Percentiles rank a stretch among this genome's conserved stretches.
Evolutionary conservation across 192 early-diverging fungal species (phyloP).

Genomic region (Gryganskiella cystojenkinii): DNA sequence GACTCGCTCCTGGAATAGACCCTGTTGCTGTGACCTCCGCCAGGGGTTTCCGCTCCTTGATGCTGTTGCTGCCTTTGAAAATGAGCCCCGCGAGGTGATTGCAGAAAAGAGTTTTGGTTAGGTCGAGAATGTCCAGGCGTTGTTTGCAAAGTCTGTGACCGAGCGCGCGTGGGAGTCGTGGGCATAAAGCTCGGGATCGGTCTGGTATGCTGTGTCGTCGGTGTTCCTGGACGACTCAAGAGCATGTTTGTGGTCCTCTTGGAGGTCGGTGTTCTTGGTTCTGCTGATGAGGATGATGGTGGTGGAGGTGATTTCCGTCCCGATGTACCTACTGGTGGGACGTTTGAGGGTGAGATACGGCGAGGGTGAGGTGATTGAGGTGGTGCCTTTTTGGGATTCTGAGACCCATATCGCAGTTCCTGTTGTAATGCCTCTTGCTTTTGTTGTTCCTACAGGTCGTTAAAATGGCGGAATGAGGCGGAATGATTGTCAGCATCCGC

Average conservation of each 20-base stretch:
- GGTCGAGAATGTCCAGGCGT: not conserved
- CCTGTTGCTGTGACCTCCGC: too few relatives aligned
- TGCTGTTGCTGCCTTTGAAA: slow-evolving; percentile 4
- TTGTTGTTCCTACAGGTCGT: slow-evolving; percentile 14
- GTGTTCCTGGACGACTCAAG: slow-evolving; percentile 41
- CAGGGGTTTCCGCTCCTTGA: too few relatives aligned
- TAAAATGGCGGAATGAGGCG: not conserved
- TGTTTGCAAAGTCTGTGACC: slow-evolving; percentile 10
- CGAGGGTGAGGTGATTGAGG: slow-evolving; percentile 37
- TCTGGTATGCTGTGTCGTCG: slow-evolving; percentile 24
- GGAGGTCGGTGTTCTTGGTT: slow-evolving; percentile 34
- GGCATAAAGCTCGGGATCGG: slow-evolving; percentile 15
- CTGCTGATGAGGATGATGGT: not conserved
- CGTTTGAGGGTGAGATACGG: slow-evolving; percentile 18
- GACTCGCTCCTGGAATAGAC: slow-evolving; percentile 41
- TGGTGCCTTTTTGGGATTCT: slow-evolving; percentile 25
- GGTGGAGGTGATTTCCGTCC: slow-evolving; percentile 18
- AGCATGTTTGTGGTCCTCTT: slow-evolving; percentile 10
- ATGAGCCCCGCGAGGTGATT: slow-evolving; percentile 20
- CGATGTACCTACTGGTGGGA: not conserved
- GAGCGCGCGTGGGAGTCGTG: slow-evolving; percentile 31
- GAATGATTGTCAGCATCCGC: not conserved
- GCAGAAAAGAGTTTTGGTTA: slow-evolving; percentile 7
- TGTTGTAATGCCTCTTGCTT: slow-evolving; percentile 6
- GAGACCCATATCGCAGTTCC: slow-evolving; percentile 34